Evolutionary conservation across 176 grass and related monocot genomes (phyloP).

Genomic region (Zea luxurians): DNA sequence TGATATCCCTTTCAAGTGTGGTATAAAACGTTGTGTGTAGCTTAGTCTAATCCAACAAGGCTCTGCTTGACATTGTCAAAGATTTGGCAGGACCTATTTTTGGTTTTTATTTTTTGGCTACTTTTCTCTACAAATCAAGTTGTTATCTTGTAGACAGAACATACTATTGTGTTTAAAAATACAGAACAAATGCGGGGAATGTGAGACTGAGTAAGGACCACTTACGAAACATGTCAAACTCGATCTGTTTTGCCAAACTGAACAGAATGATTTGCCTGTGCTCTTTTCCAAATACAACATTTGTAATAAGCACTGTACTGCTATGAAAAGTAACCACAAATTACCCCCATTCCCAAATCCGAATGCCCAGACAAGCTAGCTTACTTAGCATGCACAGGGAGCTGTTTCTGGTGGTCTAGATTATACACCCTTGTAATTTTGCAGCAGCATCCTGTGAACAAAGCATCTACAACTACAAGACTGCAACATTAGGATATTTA

Average conservation of each 20-base stretch:
- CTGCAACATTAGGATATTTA: background rate
- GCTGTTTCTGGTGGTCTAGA: conserved; percentile 9
- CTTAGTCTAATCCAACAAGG: conserved; percentile 21
- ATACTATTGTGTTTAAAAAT: background rate
- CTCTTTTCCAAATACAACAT: background rate
- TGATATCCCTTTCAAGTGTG: conserved; percentile 6
- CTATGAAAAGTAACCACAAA: background rate
- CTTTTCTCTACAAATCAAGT: background rate
- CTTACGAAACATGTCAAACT: background rate
- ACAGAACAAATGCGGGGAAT: background rate
- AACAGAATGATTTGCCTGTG: background rate
- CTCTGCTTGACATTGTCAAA: background rate
- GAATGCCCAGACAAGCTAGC: conserved; percentile 30
- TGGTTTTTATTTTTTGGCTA: background rate
- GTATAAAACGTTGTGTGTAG: conserved; percentile 5
- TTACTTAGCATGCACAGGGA: conserved; percentile 5
- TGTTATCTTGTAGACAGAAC: background rate
- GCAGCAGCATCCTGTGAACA: conserved; percentile 16
- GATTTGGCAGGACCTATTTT: background rate
- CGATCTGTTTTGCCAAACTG: background rate
- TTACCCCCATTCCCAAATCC: background rate
- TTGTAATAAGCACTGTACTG: conserved; percentile 1
- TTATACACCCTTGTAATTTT: conserved; percentile 21
- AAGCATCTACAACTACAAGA: conserved; percentile 12
- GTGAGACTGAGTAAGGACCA: background rate